A percentile compares a stretch with the other conserved stretches of the same genome.
Evolutionary conservation across 176 grass and related monocot species (phyloP).

Genomic region (Oryza glumipatula): DNA sequence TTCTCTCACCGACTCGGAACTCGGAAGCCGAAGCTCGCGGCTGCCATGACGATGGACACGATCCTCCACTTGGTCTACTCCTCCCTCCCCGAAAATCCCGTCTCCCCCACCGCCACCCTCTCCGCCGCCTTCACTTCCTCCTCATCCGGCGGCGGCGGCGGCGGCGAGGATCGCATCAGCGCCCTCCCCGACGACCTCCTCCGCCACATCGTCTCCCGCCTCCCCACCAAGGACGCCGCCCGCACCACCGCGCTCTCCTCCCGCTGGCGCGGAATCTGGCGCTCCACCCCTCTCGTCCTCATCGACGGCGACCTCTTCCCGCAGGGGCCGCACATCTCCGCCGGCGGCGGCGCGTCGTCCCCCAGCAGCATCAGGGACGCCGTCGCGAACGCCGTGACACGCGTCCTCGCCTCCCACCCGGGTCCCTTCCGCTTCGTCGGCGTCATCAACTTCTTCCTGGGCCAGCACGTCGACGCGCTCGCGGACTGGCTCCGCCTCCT

Average conservation of each 20-base stretch:
- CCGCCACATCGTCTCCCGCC: constrained; percentile 17
- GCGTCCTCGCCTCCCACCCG: constrained; percentile 36
- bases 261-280: constrained; percentile 35
- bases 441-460: constrained; percentile 17
- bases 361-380: background rate
- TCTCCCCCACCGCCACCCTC: background rate
- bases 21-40: constrained; percentile 4
- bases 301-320: constrained; percentile 26
- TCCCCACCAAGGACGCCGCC: constrained; percentile 33
- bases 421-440: constrained; percentile 7
- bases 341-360: too few relatives aligned
- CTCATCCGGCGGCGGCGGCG: background rate
- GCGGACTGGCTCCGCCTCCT: background rate
- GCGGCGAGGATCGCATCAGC: constrained; percentile 30
- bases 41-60: background rate
- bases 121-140: background rate
- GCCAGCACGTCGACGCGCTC: background rate
- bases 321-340: background rate
- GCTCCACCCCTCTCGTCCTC: constrained; percentile 34
- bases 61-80: background rate
- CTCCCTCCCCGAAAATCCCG: background rate
- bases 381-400: background rate
- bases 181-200: constrained; percentile 44
- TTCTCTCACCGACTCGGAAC: background rate
- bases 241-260: constrained; percentile 35